Percentiles rank a stretch among this genome's conserved stretches.
These are phyloP conservation scores for Termitomyces sp. DNA, from an alignment of 768 basidiomycete genomes.

Conservation along the genomic window DNA sequence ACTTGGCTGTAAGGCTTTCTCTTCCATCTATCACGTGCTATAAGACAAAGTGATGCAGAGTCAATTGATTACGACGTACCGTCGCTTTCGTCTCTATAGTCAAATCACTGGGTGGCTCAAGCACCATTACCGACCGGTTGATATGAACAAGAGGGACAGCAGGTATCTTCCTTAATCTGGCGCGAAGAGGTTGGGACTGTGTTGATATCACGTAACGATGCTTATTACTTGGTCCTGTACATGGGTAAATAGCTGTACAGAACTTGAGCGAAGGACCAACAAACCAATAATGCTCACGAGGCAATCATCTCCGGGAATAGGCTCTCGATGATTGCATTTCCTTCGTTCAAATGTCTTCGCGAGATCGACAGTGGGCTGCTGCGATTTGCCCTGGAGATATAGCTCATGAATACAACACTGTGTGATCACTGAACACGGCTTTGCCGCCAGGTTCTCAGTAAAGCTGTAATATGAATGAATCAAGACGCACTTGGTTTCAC, in stretches of 20 bases:
- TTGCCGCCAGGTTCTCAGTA: constrained; percentile 30
- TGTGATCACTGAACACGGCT: constrained; percentile 84
- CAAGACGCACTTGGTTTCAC: constrained; percentile 82
- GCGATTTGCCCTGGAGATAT: constrained; percentile 73
- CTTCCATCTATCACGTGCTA: constrained; percentile 47
- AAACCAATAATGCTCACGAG: constrained; percentile 75
- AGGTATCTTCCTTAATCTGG: constrained; percentile 64
- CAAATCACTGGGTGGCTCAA: constrained; percentile 82
- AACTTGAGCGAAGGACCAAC: constrained; percentile 14
- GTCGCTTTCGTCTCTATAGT: constrained; percentile 66
- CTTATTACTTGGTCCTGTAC: constrained; percentile 73
- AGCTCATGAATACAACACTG: constrained; percentile 96
- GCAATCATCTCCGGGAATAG: constrained; percentile 84
- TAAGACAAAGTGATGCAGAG: background rate
- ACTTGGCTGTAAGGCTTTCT: constrained; percentile 49
- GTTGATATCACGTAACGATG: constrained; percentile 90
- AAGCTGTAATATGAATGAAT: background rate
- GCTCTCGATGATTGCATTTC: constrained; percentile 90
- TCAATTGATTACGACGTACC: constrained; percentile 29
- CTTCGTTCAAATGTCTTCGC: constrained; percentile 92
- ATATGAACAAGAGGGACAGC: constrained; percentile 89
- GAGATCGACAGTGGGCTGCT: constrained; percentile 76
- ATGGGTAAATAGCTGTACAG: background rate
- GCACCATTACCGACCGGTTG: constrained; percentile 87
- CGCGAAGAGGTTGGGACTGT: constrained; percentile 71